Percentiles rank a stretch among this genome's conserved stretches.
phyloP scores from a whole-genome alignment of 495 filamentous ascomycete species.

The Xylona heveae region DNA sequence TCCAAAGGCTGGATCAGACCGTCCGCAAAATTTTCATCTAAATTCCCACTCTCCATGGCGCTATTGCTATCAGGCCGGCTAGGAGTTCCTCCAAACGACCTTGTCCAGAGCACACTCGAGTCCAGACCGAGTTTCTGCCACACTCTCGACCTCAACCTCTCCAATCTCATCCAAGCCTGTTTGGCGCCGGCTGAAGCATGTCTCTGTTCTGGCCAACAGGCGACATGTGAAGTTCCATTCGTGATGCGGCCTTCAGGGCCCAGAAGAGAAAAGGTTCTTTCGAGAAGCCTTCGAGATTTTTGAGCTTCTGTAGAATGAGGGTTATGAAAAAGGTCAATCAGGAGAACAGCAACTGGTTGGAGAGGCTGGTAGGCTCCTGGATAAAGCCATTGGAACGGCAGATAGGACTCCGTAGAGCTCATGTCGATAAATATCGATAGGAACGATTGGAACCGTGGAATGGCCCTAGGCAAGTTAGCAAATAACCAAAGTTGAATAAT shows the following conservation, averaged over 20 bases:
- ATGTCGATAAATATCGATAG: slow-evolving; percentile 32
- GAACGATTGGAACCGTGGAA: slow-evolving; percentile 31
- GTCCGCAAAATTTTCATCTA: too few species aligned
- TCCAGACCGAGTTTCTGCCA: too few species aligned
- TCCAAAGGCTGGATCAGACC: too few species aligned
- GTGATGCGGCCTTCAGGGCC: slow-evolving; percentile 26
- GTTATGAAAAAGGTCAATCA: slow-evolving; percentile 31
- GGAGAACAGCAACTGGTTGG: slow-evolving; percentile 35
- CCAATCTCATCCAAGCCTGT: too few species aligned
- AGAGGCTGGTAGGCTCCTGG: slow-evolving; percentile 35
- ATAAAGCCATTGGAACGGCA: slow-evolving; percentile 37
- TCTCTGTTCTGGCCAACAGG: too few species aligned
- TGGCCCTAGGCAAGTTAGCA: slow-evolving; percentile 18
- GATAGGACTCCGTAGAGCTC: slow-evolving; percentile 28
- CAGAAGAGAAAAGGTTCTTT: slow-evolving; percentile 28
- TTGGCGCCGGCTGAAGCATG: too few species aligned
- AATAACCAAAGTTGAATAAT: background rate
- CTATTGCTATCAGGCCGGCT: too few species aligned
- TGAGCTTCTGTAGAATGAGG: slow-evolving; percentile 26
- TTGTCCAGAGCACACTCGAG: too few species aligned
- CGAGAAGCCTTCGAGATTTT: slow-evolving; percentile 25
- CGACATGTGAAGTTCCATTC: too few species aligned
- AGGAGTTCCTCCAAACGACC: too few species aligned
- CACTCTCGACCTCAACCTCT: too few species aligned
- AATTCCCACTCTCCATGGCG: too few species aligned